Conservation (phyloP, 768 basidiomycete genomes). For the Leccinum disarticulatum region DNA sequence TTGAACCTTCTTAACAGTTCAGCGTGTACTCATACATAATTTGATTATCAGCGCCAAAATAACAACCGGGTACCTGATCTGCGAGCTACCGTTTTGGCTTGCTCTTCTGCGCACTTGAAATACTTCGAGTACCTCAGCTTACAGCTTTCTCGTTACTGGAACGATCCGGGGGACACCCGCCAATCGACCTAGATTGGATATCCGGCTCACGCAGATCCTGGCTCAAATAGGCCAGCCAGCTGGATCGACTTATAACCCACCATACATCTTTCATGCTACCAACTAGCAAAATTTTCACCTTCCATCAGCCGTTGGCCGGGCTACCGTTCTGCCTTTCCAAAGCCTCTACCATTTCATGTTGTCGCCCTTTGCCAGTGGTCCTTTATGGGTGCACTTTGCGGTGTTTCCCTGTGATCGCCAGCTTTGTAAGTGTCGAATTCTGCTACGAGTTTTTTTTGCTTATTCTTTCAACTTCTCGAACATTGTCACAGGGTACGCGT, state of each 20-base stretch:
- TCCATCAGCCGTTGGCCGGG: conserved; percentile 16
- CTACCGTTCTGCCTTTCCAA: conserved; percentile 10
- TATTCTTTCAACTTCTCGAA: neutral
- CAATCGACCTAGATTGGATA: neutral
- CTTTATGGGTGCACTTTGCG: conserved; percentile 51
- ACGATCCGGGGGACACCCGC: neutral
- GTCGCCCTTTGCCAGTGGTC: conserved; percentile 37
- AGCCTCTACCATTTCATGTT: conserved; percentile 3
- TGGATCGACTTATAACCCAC: neutral
- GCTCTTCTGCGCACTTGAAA: neutral
- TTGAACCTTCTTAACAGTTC: neutral
- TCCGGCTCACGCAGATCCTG: neutral
- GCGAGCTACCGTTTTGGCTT: neutral
- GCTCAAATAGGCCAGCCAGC: neutral
- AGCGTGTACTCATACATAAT: neutral
- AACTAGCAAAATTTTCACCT: conserved; percentile 1
- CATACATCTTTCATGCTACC: conserved; percentile 2
- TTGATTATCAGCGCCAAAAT: neutral
- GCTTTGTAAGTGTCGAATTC: conserved; percentile 16
- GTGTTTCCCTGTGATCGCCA: conserved; percentile 37
- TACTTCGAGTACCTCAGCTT: neutral
- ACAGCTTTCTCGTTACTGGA: neutral
- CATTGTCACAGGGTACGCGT: conserved; percentile 46
- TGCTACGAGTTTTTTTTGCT: neutral
- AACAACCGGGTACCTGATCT: neutral